These are phyloP conservation scores for Xylariaceae sp. DNA, from an alignment of 2,329 filamentous ascomycete genomes.

Conservation along the genomic window DNA sequence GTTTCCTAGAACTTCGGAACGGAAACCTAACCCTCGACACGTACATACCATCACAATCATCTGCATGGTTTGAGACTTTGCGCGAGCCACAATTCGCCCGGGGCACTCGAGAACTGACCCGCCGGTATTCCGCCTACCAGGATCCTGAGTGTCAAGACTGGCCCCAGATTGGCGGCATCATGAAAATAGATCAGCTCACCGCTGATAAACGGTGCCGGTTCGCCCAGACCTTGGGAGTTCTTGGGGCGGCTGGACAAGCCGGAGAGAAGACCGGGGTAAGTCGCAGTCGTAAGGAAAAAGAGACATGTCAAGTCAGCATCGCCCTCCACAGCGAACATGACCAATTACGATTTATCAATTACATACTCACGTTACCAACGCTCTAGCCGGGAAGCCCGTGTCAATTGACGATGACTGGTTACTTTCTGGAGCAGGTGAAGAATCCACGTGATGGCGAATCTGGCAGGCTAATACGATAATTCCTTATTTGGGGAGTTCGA, in stretches of 20 bases:
- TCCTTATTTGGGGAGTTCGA: neutral
- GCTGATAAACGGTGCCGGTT: slow-evolving; percentile 5
- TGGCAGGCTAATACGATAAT: neutral
- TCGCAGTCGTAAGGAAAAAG: slow-evolving; percentile 14
- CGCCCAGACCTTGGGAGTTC: neutral
- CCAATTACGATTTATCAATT: neutral
- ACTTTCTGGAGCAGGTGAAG: neutral
- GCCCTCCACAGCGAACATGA: slow-evolving; percentile 10
- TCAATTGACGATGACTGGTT: neutral
- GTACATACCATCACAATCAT: slow-evolving; percentile 1
- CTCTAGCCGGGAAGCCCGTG: neutral
- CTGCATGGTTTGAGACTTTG: neutral
- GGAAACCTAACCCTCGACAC: slow-evolving; percentile 3
- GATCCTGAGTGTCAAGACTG: neutral
- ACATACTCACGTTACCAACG: neutral
- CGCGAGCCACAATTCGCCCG: neutral
- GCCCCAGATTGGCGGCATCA: neutral
- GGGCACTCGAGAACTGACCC: neutral
- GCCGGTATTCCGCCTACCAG: neutral
- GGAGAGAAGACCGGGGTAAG: neutral
- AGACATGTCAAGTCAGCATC: slow-evolving; percentile 12
- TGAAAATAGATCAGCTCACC: neutral
- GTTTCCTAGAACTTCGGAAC: slow-evolving; percentile 2
- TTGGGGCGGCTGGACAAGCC: slow-evolving; percentile 1
- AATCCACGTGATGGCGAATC: neutral